phyloP scores from a whole-genome alignment of 768 basidiomycete species.

The Stropharia rugosoannulata region DNA sequence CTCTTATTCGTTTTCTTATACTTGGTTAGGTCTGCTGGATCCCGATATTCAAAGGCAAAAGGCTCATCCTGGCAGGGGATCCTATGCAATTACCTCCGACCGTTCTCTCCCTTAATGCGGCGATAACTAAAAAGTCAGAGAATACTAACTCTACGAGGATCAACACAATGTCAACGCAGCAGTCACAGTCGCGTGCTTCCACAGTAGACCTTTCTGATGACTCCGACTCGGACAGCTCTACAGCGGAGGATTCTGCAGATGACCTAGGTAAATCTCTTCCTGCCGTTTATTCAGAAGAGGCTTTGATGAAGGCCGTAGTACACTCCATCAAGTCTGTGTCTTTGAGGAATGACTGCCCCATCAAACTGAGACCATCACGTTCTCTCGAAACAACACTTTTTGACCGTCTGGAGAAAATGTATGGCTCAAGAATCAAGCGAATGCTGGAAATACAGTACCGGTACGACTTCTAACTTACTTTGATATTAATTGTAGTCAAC shows the following conservation, averaged over 20 bases:
- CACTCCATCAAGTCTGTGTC: conserved; percentile 11
- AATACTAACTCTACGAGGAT: conserved; percentile 1
- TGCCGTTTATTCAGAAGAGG: conserved; percentile 1
- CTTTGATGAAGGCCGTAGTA: conserved; percentile 12
- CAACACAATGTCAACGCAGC: too few relatives aligned
- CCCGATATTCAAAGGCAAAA: conserved; percentile 89
- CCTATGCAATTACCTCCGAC: conserved; percentile 97
- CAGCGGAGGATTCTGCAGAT: conserved; percentile 1
- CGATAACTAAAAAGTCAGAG: conserved; percentile 7
- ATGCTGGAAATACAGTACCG: conserved; percentile 92
- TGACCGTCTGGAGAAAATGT: conserved; percentile 87
- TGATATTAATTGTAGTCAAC: neutral
- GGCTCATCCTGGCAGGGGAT: conserved; percentile 89
- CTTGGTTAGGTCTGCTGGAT: conserved; percentile 82
- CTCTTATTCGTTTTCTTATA: neutral
- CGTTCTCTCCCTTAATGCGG: conserved; percentile 60
- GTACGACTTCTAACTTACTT: conserved; percentile 28
- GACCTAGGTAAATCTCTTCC: neutral
- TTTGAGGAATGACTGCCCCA: conserved; percentile 17
- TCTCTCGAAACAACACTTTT: conserved; percentile 90
- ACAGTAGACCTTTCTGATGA: neutral
- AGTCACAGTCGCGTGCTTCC: neutral
- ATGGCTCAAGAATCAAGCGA: conserved; percentile 77
- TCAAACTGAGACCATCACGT: conserved; percentile 53
- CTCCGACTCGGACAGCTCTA: neutral